Conservation (phyloP, 768 basidiomycete species). For the Cystofilobasidium ferigula region DNA sequence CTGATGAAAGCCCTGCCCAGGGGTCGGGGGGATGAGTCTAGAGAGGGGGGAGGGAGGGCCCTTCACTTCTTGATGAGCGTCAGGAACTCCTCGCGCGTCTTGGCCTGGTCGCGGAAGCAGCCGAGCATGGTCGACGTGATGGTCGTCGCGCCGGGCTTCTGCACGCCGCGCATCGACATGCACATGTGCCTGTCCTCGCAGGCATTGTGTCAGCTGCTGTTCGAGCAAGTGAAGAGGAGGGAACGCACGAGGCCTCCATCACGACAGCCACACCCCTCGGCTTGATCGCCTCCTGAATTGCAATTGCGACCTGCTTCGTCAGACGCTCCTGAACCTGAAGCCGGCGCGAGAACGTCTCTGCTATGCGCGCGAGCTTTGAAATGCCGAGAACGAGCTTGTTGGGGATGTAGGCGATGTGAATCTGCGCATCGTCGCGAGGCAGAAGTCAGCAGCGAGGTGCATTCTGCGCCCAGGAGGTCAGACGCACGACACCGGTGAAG, state of each 20-base stretch:
- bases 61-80: slow-evolving; percentile 31
- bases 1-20: background rate
- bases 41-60: background rate
- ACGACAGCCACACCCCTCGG: slow-evolving; percentile 97
- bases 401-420: slow-evolving; percentile 96
- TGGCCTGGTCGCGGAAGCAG: slow-evolving; percentile 95
- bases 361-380: slow-evolving; percentile 91
- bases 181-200: slow-evolving; percentile 66
- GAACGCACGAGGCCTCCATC: slow-evolving; percentile 91
- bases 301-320: slow-evolving; percentile 92
- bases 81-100: slow-evolving; percentile 70
- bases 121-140: slow-evolving; percentile 97
- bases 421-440: slow-evolving; percentile 42
- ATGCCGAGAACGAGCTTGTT: slow-evolving; percentile 86
- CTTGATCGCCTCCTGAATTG: slow-evolving; percentile 96
- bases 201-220: background rate
- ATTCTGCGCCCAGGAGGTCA: background rate
- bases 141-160: slow-evolving; percentile 91
- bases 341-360: slow-evolving; percentile 90
- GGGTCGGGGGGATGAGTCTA: background rate
- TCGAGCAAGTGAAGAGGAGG: background rate
- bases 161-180: slow-evolving; percentile 99
- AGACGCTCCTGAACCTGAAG: slow-evolving; percentile 95
- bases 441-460: background rate
- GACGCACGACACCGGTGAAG: slow-evolving; percentile 83